phyloP scores from a whole-genome alignment of 2,329 filamentous ascomycete genomes.

The Calonectria ilicicola region DNA sequence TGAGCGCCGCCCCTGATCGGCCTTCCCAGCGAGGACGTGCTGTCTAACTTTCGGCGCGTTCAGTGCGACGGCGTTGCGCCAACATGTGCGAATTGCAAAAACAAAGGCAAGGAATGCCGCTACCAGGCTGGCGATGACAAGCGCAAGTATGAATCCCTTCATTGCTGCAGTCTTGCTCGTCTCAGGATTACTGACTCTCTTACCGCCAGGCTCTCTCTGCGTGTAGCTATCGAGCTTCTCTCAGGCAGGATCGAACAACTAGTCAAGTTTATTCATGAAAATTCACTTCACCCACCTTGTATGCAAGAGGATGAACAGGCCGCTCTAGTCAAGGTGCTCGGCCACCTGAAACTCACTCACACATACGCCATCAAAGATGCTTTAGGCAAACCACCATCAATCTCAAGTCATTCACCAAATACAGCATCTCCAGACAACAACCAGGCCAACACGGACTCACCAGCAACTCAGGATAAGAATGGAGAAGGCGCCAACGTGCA shows the following conservation, averaged over 20 bases:
- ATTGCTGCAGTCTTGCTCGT: background rate
- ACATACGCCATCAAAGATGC: conserved; percentile 29
- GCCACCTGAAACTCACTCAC: conserved; percentile 27
- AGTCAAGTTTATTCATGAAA: conserved; percentile 53
- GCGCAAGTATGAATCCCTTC: conserved; percentile 23
- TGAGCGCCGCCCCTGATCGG: conserved; percentile 30
- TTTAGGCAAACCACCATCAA: background rate
- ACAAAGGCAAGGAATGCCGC: conserved; percentile 32
- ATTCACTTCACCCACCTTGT: conserved; percentile 51
- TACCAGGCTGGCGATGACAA: conserved; percentile 36
- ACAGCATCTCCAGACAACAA: conserved; percentile 3
- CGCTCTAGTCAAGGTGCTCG: conserved; percentile 28
- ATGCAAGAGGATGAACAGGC: conserved; percentile 45
- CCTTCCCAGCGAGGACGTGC: background rate
- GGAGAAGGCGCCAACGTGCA: background rate
- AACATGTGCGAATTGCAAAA: conserved; percentile 33
- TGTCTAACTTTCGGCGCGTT: background rate
- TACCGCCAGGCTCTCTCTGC: conserved; percentile 24
- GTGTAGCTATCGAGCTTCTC: conserved; percentile 31
- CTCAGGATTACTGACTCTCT: background rate
- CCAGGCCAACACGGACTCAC: background rate
- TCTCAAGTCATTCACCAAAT: background rate
- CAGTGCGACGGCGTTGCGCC: conserved; percentile 34
- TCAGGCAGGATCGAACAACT: conserved; percentile 30
- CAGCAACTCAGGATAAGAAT: background rate